Percentiles rank a stretch among this genome's conserved stretches.
These are phyloP conservation scores for Pholiota conissans DNA, from an alignment of 768 basidiomycete species.

Conservation along the genomic window DNA sequence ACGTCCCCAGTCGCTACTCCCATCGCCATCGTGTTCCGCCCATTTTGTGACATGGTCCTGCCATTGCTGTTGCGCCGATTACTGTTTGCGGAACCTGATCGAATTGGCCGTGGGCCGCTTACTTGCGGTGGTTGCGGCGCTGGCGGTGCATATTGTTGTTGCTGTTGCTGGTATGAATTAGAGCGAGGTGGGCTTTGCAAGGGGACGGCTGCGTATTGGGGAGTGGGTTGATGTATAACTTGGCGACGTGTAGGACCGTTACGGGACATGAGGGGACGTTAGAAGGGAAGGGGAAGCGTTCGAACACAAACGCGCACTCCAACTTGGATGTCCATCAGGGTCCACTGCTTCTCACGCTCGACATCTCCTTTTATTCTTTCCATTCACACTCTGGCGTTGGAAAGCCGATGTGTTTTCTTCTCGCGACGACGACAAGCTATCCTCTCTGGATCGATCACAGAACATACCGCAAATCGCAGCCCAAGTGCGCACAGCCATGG, in stretches of 20 bases:
- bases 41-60: constrained; percentile 20
- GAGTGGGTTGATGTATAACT: constrained; percentile 41
- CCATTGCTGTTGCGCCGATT: constrained; percentile 23
- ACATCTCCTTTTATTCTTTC: neutral
- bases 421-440: neutral
- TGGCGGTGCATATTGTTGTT: constrained; percentile 20
- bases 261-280: constrained; percentile 34
- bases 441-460: neutral
- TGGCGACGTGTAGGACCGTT: constrained; percentile 34
- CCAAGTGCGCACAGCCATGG: neutral
- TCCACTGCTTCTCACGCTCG: constrained; percentile 27
- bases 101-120: constrained; percentile 23
- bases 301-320: constrained; percentile 9
- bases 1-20: constrained; percentile 82
- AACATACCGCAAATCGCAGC: neutral
- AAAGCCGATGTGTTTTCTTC: neutral
- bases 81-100: constrained; percentile 25
- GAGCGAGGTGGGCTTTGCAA: constrained; percentile 46
- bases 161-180: constrained; percentile 21
- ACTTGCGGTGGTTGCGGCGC: constrained; percentile 26
- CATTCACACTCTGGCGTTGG: neutral
- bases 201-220: constrained; percentile 68
- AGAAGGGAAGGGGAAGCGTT: constrained; percentile 7
- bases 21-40: constrained; percentile 61
- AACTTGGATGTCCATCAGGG: constrained; percentile 15